phyloP scores from a whole-genome alignment of 257 asterid genomes.

The Solanum piurae region DNA sequence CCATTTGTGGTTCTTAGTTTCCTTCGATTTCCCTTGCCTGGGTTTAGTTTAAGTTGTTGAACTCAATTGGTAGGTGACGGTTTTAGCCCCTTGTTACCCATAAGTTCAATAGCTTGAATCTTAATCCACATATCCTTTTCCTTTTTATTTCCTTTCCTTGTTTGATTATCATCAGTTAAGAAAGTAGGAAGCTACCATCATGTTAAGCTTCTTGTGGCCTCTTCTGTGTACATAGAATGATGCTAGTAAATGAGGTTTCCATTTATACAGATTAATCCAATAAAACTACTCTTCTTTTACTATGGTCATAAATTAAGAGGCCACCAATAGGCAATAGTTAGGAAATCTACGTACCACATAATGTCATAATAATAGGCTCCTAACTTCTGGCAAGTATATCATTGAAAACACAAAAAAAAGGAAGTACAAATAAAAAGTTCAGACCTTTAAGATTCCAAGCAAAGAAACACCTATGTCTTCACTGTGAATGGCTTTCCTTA shows the following conservation, averaged over 20 bases:
- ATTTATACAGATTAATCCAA: background rate
- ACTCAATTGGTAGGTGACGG: background rate
- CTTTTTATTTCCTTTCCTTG: background rate
- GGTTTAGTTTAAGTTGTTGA: background rate
- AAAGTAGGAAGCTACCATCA: background rate
- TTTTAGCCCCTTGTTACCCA: background rate
- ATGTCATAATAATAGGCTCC: background rate
- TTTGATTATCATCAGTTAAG: background rate
- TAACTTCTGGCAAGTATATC: background rate
- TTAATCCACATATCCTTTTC: background rate
- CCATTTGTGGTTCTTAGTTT: background rate
- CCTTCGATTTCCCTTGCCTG: background rate
- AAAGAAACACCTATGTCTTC: constrained; percentile 52
- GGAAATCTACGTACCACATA: background rate
- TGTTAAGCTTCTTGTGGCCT: background rate
- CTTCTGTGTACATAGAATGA: background rate
- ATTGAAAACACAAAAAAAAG: background rate
- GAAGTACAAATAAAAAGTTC: background rate
- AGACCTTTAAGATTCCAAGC: constrained; percentile 69
- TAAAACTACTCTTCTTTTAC: background rate
- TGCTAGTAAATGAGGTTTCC: background rate
- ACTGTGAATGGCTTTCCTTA: constrained; percentile 31
- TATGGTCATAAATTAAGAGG: background rate
- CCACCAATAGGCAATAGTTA: background rate
- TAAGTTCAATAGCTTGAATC: background rate